Conservation (phyloP, 345 rosid species). For the Durio zibethinus region DNA sequence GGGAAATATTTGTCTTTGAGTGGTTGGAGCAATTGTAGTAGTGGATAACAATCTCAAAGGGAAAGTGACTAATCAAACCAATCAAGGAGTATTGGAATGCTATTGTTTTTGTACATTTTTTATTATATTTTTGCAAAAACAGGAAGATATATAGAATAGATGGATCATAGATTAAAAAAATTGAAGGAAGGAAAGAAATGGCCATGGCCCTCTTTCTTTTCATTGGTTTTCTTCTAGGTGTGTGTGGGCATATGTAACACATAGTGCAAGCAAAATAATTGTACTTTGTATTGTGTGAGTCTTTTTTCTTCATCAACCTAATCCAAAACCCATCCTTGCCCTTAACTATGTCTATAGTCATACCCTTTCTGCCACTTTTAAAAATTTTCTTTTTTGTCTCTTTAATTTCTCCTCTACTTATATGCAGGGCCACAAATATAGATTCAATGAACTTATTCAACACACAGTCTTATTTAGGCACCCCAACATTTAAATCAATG, state of each 20-base stretch:
- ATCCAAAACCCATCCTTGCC: not conserved
- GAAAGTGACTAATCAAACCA: no score
- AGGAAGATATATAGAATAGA: not conserved
- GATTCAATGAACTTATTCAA: conserved; percentile 1
- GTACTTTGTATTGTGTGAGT: not conserved
- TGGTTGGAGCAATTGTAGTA: conserved; percentile 10
- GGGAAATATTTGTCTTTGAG: not conserved
- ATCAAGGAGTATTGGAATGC: conserved; percentile 4
- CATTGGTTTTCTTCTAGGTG: not conserved
- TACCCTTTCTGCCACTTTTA: not conserved
- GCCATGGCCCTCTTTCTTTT: not conserved
- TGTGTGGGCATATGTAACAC: not conserved
- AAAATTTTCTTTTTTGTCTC: not conserved
- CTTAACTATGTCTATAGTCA: not conserved
- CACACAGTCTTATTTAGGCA: not conserved
- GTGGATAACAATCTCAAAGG: not conserved
- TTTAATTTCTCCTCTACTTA: not conserved
- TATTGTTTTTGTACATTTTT: not conserved
- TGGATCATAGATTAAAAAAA: not conserved
- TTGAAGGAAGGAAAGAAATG: not conserved
- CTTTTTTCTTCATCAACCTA: not conserved
- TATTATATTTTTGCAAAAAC: not conserved
- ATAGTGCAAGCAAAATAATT: conserved; percentile 2
- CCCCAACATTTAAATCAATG: no score
- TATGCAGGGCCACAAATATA: not conserved